These are phyloP conservation scores for Adansonia grandidieri DNA, from an alignment of 441 rosid genomes.

Conservation along the genomic window DNA sequence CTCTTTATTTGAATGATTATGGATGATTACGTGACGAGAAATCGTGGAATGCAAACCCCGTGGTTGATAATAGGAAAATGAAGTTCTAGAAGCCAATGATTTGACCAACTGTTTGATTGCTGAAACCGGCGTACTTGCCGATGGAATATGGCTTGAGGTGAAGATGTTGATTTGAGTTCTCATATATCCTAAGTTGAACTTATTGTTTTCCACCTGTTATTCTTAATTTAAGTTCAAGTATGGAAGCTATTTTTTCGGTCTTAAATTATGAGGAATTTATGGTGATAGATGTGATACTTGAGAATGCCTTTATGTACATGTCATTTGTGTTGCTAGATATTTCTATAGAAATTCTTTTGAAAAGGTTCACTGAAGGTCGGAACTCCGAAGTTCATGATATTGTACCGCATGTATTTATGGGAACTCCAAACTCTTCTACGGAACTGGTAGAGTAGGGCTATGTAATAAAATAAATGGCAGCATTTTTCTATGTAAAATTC, in stretches of 20 bases:
- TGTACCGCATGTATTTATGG: neutral
- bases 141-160: too few relatives aligned
- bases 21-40: neutral
- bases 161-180: neutral
- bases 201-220: neutral
- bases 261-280: neutral
- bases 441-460: neutral
- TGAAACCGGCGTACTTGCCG: neutral
- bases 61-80: neutral
- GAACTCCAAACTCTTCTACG: neutral
- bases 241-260: neutral
- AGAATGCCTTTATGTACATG: neutral
- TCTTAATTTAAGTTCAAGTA: constrained; percentile 3
- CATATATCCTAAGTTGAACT: neutral
- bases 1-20: neutral
- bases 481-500: neutral
- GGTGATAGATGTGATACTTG: neutral
- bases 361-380: neutral
- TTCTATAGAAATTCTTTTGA: neutral
- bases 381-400: neutral
- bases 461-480: neutral
- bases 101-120: neutral
- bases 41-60: neutral
- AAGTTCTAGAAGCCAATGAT: neutral
- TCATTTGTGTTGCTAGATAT: neutral